These are phyloP conservation scores for Umbelopsis isabellina DNA, from an alignment of 192 early-diverging fungal genomes.

Conservation along the genomic window DNA sequence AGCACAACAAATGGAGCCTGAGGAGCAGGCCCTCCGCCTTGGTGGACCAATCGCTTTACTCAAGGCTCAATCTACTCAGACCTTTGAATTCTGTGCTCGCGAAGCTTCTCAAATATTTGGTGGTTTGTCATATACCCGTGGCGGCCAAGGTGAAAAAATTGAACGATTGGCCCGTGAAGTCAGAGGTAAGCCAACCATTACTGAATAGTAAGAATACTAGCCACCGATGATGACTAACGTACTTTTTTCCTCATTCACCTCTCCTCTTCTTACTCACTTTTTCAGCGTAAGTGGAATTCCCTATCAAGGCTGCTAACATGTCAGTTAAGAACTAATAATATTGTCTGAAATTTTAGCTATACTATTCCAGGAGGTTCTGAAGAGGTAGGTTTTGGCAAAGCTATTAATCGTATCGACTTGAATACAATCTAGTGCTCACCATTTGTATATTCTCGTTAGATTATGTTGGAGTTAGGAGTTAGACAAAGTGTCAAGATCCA, in stretches of 20 bases:
- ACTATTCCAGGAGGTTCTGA: slow-evolving; percentile 87
- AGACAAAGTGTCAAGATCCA: slow-evolving; percentile 80
- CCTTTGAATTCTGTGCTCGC: slow-evolving; percentile 85
- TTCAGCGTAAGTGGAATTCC: no score
- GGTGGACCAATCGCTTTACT: slow-evolving; percentile 87
- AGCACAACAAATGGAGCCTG: slow-evolving; percentile 63
- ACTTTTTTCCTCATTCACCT: no score
- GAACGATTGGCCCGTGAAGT: slow-evolving; percentile 90
- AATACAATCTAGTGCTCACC: background rate
- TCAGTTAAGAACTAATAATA: no score
- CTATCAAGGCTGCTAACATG: no score
- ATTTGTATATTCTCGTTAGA: slow-evolving; percentile 43
- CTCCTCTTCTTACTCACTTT: no score
- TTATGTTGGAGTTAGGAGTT: slow-evolving; percentile 87
- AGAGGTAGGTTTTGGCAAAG: slow-evolving; percentile 80
- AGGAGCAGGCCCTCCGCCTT: slow-evolving; percentile 71
- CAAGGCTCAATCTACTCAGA: slow-evolving; percentile 85
- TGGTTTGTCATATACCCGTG: slow-evolving; percentile 79
- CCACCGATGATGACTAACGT: no score
- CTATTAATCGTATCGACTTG: slow-evolving; percentile 59
- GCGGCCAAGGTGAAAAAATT: slow-evolving; percentile 72
- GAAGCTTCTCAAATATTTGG: slow-evolving; percentile 94
- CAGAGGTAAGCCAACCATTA: no score
- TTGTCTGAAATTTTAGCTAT: slow-evolving; percentile 51
- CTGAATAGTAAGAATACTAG: no score